phyloP scores from a whole-genome alignment of 257 asterid species.

The Gentiana macrophylla region DNA sequence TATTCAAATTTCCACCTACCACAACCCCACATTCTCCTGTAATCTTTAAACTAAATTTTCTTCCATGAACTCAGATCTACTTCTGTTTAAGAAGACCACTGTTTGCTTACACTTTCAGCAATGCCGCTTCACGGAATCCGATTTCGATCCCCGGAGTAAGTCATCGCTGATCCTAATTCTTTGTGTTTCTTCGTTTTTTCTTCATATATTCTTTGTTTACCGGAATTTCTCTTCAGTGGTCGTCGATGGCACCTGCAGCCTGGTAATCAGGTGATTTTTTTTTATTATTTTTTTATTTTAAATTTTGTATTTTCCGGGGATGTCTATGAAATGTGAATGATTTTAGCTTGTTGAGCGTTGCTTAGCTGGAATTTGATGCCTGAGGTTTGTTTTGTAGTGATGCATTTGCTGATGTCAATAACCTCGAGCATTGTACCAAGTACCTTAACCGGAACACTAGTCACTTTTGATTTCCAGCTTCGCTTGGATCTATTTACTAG shows the following conservation, averaged over 20 bases:
- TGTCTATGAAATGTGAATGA: slow-evolving; percentile 1
- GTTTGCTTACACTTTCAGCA: no score
- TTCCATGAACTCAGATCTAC: no score
- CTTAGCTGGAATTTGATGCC: background rate
- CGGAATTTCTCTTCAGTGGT: slow-evolving; percentile 31
- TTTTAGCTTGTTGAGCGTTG: no score
- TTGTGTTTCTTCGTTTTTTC: background rate
- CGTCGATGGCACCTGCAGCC: slow-evolving; percentile 34
- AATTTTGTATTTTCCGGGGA: background rate
- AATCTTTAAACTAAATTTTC: no score
- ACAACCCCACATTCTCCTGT: no score
- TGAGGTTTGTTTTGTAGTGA: slow-evolving; percentile 27
- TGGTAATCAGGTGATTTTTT: slow-evolving; percentile 52
- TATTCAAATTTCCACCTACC: no score
- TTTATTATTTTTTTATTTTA: background rate
- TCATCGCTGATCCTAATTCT: background rate
- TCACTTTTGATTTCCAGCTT: slow-evolving; percentile 83
- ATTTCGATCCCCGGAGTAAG: slow-evolving; percentile 57
- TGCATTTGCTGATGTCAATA: slow-evolving; percentile 71
- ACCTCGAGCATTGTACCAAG: slow-evolving; percentile 94
- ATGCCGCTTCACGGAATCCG: slow-evolving; percentile 58
- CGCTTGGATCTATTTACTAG: slow-evolving; percentile 89
- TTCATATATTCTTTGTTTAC: background rate
- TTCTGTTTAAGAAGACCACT: no score
- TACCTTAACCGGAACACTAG: slow-evolving; percentile 87